phyloP scores from a whole-genome alignment of 73 alveolate species.

The Paramecium tetraurelia region DNA sequence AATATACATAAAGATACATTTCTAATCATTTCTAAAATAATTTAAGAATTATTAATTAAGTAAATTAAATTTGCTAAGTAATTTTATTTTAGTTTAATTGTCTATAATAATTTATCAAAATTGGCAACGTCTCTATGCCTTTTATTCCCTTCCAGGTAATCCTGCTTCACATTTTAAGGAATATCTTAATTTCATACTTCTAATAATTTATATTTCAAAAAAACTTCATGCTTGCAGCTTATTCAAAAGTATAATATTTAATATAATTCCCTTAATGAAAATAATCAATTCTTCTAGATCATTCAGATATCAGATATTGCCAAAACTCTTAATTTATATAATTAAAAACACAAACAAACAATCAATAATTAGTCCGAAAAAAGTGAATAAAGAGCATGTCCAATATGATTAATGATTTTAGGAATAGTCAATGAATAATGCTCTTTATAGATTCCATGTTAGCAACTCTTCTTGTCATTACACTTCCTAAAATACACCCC shows the following conservation, averaged over 20 bases:
- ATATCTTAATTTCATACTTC: no score
- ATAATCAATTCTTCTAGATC: conserved; percentile 79
- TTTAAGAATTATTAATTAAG: background rate
- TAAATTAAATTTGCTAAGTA: no score
- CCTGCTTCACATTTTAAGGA: no score
- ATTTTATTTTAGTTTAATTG: no score
- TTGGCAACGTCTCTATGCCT: no score
- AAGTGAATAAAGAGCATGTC: conserved; percentile 51
- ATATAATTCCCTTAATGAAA: conserved; percentile 74
- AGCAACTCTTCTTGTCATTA: conserved; percentile 75
- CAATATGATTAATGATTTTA: conserved; percentile 71
- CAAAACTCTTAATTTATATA: conserved; percentile 53
- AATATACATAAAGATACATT: background rate
- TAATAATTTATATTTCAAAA: conserved; percentile 71
- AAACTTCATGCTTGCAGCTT: conserved; percentile 91
- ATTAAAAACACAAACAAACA: background rate
- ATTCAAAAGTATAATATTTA: conserved; percentile 86
- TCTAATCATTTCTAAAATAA: background rate
- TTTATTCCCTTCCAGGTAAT: no score
- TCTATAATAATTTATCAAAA: no score
- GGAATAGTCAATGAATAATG: conserved; percentile 85
- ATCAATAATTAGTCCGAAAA: background rate
- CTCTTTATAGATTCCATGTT: conserved; percentile 69
- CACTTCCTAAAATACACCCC: conserved; percentile 49
- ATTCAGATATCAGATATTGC: conserved; percentile 79